Base-by-base conservation (phyloP, 495 filamentous ascomycete species). In the Penicillium ochrochloron region DNA sequence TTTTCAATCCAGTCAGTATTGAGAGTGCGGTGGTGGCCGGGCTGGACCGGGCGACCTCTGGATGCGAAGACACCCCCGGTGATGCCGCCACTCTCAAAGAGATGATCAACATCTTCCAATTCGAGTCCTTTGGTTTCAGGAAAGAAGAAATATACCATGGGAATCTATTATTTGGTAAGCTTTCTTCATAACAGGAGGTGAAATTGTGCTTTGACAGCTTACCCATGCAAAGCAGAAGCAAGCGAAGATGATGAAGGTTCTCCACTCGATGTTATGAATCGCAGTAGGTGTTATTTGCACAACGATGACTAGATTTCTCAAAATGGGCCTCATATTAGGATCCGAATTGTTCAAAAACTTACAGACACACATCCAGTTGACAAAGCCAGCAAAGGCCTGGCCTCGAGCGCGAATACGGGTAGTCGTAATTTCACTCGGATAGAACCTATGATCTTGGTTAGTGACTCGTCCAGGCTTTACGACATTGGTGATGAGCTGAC, bases 51-150 rank as follows among this genome's bases (percentile, higher is more conserved):
- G 29, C 42, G 52, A 5, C 76, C 76, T 39, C 73, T 70, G 2
- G 74, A 70, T 37, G 66, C 60, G 27, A 71, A 74, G 6, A 79
- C 76, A 21, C 76, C 76, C 9, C 76, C 76, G 1, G 76, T 79
- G n/a, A 77, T 53, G 0, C 76, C 76, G 0, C 75, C 70, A 33
- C 67, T 70, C 10, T 59, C 62, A n/a, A 77, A 79, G 1, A 79
- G 86, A 59, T 90, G 80, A 66, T 93, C 90, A 52, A 93, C 90
- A 75, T 92, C 90, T 69, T 94, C 91, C 5, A 94, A 82, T 21
- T 86, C 88, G 23, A 90, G 82, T 5, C 80, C 75, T 19, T 84
- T 85, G 10, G 89, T 90, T 73, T 90, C 89, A 7, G 87, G 88
- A 70, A 85, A 90, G 74, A 83, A 82, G 69, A 90, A 83, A 72